Conservation (phyloP, 192 early-diverging fungal species). For the Linderina pennispora region DNA sequence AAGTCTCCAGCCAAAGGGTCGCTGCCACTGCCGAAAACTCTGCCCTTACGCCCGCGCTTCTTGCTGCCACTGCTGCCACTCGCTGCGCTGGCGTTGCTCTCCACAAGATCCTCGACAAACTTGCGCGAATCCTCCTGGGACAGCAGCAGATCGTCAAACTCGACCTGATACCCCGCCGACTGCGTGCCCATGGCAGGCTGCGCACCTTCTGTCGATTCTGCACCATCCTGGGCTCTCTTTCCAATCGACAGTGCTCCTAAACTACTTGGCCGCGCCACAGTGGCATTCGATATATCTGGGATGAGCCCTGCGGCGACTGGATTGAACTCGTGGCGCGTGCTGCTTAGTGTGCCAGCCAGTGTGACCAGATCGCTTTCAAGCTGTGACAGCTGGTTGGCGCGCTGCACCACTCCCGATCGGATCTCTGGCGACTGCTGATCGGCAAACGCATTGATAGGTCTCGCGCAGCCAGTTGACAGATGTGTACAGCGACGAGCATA, state of each 20-base stretch:
- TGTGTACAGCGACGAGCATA: conserved; percentile 32
- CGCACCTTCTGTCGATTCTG: no score
- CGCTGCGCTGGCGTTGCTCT: not conserved
- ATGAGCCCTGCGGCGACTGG: conserved; percentile 25
- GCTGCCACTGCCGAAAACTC: not conserved
- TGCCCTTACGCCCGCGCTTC: conserved; percentile 26
- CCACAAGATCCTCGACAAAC: conserved; percentile 6
- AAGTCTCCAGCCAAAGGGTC: not conserved
- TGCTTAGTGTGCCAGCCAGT: conserved; percentile 21
- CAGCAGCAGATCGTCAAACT: conserved; percentile 25
- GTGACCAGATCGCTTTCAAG: conserved; percentile 18
- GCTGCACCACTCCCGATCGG: conserved; percentile 18
- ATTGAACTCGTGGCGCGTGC: conserved; percentile 15
- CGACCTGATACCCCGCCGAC: conserved; percentile 6
- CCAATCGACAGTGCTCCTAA: no score
- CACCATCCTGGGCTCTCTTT: no score
- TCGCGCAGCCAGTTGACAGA: conserved; percentile 60
- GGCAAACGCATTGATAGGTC: conserved; percentile 59
- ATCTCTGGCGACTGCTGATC: conserved; percentile 27
- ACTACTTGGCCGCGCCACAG: not conserved
- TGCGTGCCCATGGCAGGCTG: no score
- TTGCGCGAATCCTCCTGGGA: conserved; percentile 36
- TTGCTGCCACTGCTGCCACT: not conserved
- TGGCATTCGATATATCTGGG: conserved; percentile 19
- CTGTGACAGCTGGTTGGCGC: conserved; percentile 29